Base-by-base conservation (phyloP, 169 alveolate genomes). In the Perkinsus olseni region DNA sequence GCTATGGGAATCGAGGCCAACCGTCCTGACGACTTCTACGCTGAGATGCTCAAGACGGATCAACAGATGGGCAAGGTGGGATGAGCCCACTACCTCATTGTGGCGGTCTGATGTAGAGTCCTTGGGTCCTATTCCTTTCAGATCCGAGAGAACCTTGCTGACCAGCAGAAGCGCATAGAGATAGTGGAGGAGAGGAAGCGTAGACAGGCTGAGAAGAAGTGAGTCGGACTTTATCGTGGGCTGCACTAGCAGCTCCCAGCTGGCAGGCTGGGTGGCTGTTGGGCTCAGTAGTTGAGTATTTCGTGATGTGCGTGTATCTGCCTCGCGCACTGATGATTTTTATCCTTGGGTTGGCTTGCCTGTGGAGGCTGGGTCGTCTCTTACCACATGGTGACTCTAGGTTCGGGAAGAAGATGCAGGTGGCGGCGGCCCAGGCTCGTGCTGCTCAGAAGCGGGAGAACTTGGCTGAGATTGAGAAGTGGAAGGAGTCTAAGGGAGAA, bases 11-110 rank as follows among this genome's bases (percentile, higher is more conserved):
- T 62, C 82, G 82, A 62, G 82, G 82, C 82, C 13, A 94, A 94
- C 40, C 93, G 95, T 36, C 95, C 95, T 4, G 93, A 94, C 40
- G 95, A 94, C 74, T 92, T 94, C 94, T 92, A 92, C 39, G 95
- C 95, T 24, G 95, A 94, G 38, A 94, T 94, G 95, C 93, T 94
- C 39, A 94, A 94, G 36, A 74, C 94, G 24, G 95, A 94, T 39
- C 94, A 92, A n/a, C 95, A 94, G 38, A 94, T 94, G 95, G 93
- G 92, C 92, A 92, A 92, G 45, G 93, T 94, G 13, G 91, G 91
- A 90, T 24, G 82, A 11, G 11, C 3, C n/a, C n/a, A n/a, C n/a
- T n/a, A n/a, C 62, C 6, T 45, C 62, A 45, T 45, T 45, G 62
- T 17, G 6, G 62, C 24, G 6, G 62, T 45, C 62, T 6, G 62